These are phyloP conservation scores for Colletotrichum costaricense DNA, from an alignment of 2,329 filamentous ascomycete genomes.

Conservation along the genomic window DNA sequence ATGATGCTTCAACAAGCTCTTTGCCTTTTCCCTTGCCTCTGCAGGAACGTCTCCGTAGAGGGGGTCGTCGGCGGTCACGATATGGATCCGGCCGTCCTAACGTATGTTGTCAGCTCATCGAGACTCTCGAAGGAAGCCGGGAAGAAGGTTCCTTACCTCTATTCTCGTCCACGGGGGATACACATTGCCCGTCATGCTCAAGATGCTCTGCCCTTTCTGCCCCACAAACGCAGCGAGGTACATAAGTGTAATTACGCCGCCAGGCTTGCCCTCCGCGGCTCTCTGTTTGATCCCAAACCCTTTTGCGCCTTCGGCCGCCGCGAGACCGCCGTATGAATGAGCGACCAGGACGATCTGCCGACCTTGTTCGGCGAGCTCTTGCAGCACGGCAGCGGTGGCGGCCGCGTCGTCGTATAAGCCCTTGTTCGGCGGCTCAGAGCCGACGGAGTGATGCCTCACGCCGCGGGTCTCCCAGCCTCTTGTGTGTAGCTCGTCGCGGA, in stretches of 20 bases:
- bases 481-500: constrained; percentile 43
- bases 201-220: constrained; percentile 39
- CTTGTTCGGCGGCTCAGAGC: constrained; percentile 41
- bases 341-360: constrained; percentile 54
- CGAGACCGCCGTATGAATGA: constrained; percentile 56
- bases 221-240: constrained; percentile 49
- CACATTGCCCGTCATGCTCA: constrained; percentile 33
- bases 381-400: constrained; percentile 41
- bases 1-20: constrained; percentile 14
- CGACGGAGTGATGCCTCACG: constrained; percentile 45
- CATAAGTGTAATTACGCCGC: constrained; percentile 50
- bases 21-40: constrained; percentile 19
- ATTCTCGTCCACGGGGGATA: constrained; percentile 41
- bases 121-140: constrained; percentile 2
- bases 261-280: constrained; percentile 43
- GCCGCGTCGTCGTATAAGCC: constrained; percentile 46
- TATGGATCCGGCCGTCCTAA: constrained; percentile 15
- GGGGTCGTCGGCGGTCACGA: constrained; percentile 9
- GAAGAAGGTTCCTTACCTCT: constrained; percentile 27
- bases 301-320: constrained; percentile 49
- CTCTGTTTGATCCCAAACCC: constrained; percentile 48
- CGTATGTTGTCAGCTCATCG: background rate
- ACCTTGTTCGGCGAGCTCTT: constrained; percentile 44
- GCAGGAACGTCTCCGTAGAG: constrained; percentile 41
- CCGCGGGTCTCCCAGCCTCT: constrained; percentile 46